A percentile compares a stretch with the other conserved stretches of the same genome.
phyloP scores from a whole-genome alignment of 768 basidiomycete genomes.

The Phallus indusiatus region DNA sequence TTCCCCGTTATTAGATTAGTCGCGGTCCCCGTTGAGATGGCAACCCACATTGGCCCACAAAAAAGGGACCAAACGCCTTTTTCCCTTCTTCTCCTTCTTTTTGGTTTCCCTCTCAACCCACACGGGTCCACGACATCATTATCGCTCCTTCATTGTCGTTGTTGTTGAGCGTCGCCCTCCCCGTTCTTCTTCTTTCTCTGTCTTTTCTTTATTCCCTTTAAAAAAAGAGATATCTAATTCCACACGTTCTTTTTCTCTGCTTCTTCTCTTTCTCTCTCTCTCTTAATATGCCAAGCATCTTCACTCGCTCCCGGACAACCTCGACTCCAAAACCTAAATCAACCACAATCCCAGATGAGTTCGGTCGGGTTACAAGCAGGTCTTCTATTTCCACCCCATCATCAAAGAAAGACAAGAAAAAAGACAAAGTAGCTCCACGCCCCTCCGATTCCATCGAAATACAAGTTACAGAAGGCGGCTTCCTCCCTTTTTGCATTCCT shows the following conservation, averaged over 20 bases:
- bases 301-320: constrained; percentile 58
- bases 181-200: background rate
- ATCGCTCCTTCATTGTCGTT: background rate
- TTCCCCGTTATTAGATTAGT: no score
- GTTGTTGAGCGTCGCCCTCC: background rate
- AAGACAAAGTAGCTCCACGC: constrained; percentile 34
- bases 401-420: constrained; percentile 41
- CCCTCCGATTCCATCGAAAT: constrained; percentile 3
- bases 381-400: constrained; percentile 27
- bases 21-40: background rate
- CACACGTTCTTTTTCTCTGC: constrained; percentile 3
- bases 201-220: background rate
- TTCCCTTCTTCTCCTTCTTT: background rate
- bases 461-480: constrained; percentile 8
- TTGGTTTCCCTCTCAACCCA: background rate
- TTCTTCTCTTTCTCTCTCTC: background rate
- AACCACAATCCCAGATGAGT: constrained; percentile 42
- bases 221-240: background rate
- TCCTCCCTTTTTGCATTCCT: constrained; percentile 7
- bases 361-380: constrained; percentile 48
- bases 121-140: background rate
- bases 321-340: constrained; percentile 34
- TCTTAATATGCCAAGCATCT: constrained; percentile 54
- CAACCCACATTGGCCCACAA: background rate
- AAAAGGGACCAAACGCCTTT: background rate